Conservation (phyloP, 768 basidiomycete genomes). For the Rhizopogon vesiculosus region DNA sequence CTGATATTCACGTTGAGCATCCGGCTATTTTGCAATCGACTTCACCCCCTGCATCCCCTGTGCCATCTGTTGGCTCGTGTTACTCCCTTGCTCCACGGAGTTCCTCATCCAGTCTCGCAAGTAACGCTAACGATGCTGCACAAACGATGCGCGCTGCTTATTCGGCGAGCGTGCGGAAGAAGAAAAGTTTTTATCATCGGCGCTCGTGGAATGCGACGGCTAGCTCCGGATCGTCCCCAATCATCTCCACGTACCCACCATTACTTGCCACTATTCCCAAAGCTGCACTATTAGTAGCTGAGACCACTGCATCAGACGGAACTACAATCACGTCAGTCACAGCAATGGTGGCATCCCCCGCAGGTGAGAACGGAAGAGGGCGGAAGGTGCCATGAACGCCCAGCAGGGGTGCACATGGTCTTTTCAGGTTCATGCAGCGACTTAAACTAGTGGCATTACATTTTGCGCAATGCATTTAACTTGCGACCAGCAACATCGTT, state of each 20-base stretch:
- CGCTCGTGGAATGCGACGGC: constrained; percentile 24
- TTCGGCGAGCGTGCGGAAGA: constrained; percentile 27
- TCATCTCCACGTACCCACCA: constrained; percentile 7
- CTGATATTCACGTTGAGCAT: constrained; percentile 13
- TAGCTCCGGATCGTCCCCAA: constrained; percentile 18
- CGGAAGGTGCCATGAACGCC: background rate
- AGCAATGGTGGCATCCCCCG: background rate
- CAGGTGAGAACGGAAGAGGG: background rate
- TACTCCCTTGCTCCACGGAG: constrained; percentile 22
- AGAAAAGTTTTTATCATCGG: constrained; percentile 26
- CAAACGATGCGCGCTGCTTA: constrained; percentile 28
- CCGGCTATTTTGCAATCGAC: constrained; percentile 5
- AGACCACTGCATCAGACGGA: constrained; percentile 7
- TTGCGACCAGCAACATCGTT: background rate
- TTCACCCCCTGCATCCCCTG: constrained; percentile 24
- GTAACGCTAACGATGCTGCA: constrained; percentile 17
- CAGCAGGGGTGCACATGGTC: background rate
- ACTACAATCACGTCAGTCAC: background rate
- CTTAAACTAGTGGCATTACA: background rate
- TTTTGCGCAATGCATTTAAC: background rate
- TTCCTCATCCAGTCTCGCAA: constrained; percentile 25
- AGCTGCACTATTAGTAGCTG: constrained; percentile 1
- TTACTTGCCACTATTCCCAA: constrained; percentile 13
- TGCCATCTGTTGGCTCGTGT: constrained; percentile 23
- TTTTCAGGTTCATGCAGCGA: background rate